Percentiles rank a stretch among this genome's conserved stretches.
Conservation (phyloP, 179 eudicot genomes). For the Carnegiea gigantea region DNA sequence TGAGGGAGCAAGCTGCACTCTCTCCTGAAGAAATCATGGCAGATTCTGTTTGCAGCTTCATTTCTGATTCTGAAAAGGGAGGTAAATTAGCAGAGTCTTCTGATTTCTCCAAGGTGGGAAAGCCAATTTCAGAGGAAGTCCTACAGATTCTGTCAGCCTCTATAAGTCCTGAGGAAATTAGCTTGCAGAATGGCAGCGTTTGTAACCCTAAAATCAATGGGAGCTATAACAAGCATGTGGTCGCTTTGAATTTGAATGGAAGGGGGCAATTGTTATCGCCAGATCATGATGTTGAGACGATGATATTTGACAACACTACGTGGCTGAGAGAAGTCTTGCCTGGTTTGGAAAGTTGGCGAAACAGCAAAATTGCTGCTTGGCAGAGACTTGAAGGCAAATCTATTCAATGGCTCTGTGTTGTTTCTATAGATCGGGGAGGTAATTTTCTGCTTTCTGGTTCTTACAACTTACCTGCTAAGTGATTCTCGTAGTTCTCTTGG, state of each 20-base stretch:
- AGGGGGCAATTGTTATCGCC: slow-evolving; percentile 52
- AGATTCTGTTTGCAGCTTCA: slow-evolving; percentile 54
- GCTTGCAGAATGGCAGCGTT: slow-evolving; percentile 41
- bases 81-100: slow-evolving; percentile 34
- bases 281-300: slow-evolving; percentile 68
- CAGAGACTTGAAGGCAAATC: slow-evolving; percentile 80
- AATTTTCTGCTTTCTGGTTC: slow-evolving; percentile 16
- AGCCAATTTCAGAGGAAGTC: slow-evolving; percentile 50
- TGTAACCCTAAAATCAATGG: slow-evolving; percentile 75
- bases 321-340: slow-evolving; percentile 76
- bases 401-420: slow-evolving; percentile 78
- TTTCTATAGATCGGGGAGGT: slow-evolving; percentile 85
- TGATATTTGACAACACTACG: slow-evolving; percentile 59
- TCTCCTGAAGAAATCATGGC: slow-evolving; percentile 67
- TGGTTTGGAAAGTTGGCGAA: slow-evolving; percentile 81
- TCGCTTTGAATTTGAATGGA: slow-evolving; percentile 40
- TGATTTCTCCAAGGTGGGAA: slow-evolving; percentile 50
- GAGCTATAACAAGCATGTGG: slow-evolving; percentile 60
- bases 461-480: not conserved
- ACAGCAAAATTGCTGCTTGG: slow-evolving; percentile 83
- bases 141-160: slow-evolving; percentile 41
- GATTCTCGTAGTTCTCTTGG: too few species aligned
- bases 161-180: slow-evolving; percentile 42
- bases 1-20: slow-evolving; percentile 85
- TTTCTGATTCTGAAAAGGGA: slow-evolving; percentile 53